Evolutionary conservation across 192 early-diverging fungal species (phyloP), one percentile per base, ranked within the genome.

Genomic region (Coemansia javaensis): DNA sequence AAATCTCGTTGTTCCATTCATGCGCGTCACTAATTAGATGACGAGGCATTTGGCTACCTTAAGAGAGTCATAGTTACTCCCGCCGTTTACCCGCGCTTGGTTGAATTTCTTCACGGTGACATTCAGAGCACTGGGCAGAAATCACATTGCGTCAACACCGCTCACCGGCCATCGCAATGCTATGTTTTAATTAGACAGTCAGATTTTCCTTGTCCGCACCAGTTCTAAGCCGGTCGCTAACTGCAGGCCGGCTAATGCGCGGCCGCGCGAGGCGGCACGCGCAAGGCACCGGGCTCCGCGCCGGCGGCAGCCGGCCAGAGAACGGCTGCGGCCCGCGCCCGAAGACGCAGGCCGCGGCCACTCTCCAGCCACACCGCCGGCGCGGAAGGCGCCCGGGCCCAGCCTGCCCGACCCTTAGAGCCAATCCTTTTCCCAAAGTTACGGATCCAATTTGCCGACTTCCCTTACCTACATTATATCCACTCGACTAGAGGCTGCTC

Each of bases 181-280:
- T 86, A 86, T 86, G 79, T 86, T 86, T 86, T 86, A 84, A 85
- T 85, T 86, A 86, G 82, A 86, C 82, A 82, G 79, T 83, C 79
- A 83, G 80, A 84, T 85, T 84, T 78, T 81, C 81, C 78, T 82
- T 78, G 82, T 82, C 81, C 82, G 81, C 82, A 82, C 82, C 84
- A 86, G 81, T 84, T 83, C 84, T 82, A 82, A 85, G 80, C 74
- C 78, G 80, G 77, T 75, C 81, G 80, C 80, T 82, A 75, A 78
- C 53, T 59, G 78, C 63, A 51, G 50, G 52, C 32, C 51, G 40
- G 60, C 47, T 44, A 49, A 54, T 37, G 9, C 31, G 18, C 48
- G 28, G 28, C 4, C 37, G 37, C 25, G 27, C 16, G 16, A n/a
- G 5, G 33, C 44, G 3, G n/a, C 47, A 7, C 6, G n/a, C 24